Evolutionary conservation across 805 yeast genomes (phyloP), one percentile per base, ranked within the genome.

Genomic region (Candida stauntonica): DNA sequence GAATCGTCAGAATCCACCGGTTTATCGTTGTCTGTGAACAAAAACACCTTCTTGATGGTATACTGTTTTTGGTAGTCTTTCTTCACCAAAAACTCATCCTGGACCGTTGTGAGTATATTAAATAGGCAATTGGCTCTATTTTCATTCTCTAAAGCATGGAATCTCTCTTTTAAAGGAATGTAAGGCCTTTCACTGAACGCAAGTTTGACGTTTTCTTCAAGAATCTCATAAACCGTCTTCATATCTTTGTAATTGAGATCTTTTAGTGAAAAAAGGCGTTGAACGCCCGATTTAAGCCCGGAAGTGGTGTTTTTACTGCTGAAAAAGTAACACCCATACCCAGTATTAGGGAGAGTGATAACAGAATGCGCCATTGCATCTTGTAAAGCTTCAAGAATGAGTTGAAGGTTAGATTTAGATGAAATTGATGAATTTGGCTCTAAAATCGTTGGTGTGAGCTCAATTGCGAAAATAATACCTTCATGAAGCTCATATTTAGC

Each of bases 11-110:
- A 63, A 37, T 67, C 66, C 45, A 63, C 72, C 0, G 96, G 97
- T 32, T 60, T 61, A 48, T 83, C 93, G 55, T 81, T 78, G 54
- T 81, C 83, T 0, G 96, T 86, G 52, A 88, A 75, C 54, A 87
- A 62, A 46, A 86, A 72, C 3, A 86, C 61, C 50, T 82, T 79
- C 47, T 73, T 75, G 31, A 69, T 70, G 35, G 75, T 75, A 55
- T 70, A 81, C 17, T 57, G 54, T 36, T 62, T 65, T 29, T 70
- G 73, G 26, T 53, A 62, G 12, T 57, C 57, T 14, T 64, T 64
- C 5, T 60, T 57, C 26, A 64, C 55, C 13, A 63, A 52, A 44
- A 83, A 79, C 42, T 78, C 81, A 37, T 76, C 80, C 38, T 77
- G 71, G 7, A 81, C 60, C 17, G 66, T 64, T 24, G 66, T 67